These are phyloP conservation scores for Diaporthe sp. DNA, from an alignment of 2,329 filamentous ascomycete genomes.

Conservation along the genomic window DNA sequence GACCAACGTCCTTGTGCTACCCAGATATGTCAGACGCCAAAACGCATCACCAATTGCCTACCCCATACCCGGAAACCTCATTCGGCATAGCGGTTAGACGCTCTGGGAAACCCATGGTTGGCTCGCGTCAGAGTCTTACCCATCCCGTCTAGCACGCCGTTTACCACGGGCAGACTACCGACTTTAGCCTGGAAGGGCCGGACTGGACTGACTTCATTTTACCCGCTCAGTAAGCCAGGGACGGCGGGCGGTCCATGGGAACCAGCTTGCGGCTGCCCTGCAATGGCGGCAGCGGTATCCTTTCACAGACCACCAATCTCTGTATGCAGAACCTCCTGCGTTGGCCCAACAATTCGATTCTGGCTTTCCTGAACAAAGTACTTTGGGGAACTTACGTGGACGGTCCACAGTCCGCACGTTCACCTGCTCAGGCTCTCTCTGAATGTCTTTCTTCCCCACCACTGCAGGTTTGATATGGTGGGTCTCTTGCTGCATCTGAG, in stretches of 20 bases:
- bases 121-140: conserved; percentile 29
- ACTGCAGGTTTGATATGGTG: conserved; percentile 20
- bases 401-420: conserved; percentile 5
- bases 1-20: conserved; percentile 19
- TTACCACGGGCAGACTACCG: conserved; percentile 32
- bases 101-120: conserved; percentile 27
- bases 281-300: conserved; percentile 20
- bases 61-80: conserved; percentile 16
- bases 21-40: conserved; percentile 24
- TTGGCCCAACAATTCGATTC: neutral
- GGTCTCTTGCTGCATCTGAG: conserved; percentile 5
- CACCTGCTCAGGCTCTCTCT: neutral
- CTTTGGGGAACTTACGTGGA: neutral
- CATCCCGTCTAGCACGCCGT: conserved; percentile 40
- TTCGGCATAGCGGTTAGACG: conserved; percentile 14
- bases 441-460: neutral
- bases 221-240: conserved; percentile 38
- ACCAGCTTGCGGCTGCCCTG: conserved; percentile 21
- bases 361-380: neutral
- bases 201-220: conserved; percentile 48
- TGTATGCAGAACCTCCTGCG: neutral
- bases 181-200: conserved; percentile 57
- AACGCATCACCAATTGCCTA: conserved; percentile 13
- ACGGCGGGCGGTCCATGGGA: neutral
- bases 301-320: neutral